Base-by-base conservation (phyloP, 83 land plant species). In the Diphasiastrum complanatum region DNA sequence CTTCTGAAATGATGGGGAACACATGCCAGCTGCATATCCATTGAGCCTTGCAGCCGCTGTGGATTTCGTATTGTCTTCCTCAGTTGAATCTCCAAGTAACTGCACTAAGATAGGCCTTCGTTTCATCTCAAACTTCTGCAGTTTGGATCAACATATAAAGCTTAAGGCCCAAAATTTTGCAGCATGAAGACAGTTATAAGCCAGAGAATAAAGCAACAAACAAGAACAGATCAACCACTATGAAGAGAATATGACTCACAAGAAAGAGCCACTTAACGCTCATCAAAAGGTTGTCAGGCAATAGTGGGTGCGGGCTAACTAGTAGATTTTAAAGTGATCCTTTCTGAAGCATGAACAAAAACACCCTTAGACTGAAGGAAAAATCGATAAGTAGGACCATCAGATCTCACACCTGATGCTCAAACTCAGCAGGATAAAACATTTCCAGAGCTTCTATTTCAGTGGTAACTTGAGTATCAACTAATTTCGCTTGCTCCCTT, bases 111-210 rank as follows among this genome's bases (percentile, higher is more conserved):
- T 52, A 0, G 78, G 69, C 31, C 69, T 81, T 51, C 81, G 57
- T 60, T 82, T 80, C 52, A 91, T 79, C 83, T 86, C 97, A 73
- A 91, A 91, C 60, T 91, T 91, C 97, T 91, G 80, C 73, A 69
- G 5, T 18, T 40, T 12, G 16, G 43, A 8, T 8, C 16, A 8
- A 40, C 43, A 40, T 40, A 40, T 8, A 40, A 16, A 40, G 12
- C 16, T 16, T 8, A 8, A 16, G 8, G 43, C 16, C 12, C 16
- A 16, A 8, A 16, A 8, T 8, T 40, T 8, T 40, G 43, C 8
- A 16, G 43, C 12, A 40, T 8, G 43, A 16, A 40, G 43, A 40
- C 43, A 40, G 43, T 8, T 16, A 40, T 8, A 40, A 16, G 16
- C 43, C 8, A 16, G 16, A 40, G 12, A 40, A n/a, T n/a, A n/a